Evolutionary conservation across 2,329 filamentous ascomycete genomes (phyloP).

Genomic region (Aspergillus sp.): DNA sequence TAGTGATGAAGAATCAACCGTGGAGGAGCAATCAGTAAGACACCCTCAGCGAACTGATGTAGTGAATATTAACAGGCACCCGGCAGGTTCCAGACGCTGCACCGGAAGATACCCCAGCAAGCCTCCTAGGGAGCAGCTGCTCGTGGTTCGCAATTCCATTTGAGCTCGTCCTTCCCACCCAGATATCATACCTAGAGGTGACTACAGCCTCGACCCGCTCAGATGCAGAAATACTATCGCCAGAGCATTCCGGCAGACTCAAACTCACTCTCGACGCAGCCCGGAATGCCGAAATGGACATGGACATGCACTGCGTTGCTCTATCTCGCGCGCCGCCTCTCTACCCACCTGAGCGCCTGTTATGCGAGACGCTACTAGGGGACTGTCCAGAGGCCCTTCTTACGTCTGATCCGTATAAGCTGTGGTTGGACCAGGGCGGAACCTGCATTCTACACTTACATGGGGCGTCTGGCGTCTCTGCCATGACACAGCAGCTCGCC

Average conservation of each 20-base stretch:
- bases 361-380: not conserved
- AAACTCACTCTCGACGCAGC: not conserved
- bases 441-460: not conserved
- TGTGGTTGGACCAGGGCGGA: not conserved
- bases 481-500: not conserved
- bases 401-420: not conserved
- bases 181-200: not conserved
- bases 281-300: not conserved
- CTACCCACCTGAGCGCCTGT: not conserved
- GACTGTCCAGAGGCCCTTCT: not conserved
- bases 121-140: not conserved
- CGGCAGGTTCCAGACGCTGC: too few relatives aligned
- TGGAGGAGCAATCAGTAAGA: not conserved
- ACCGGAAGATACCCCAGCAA: not conserved
- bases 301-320: not conserved
- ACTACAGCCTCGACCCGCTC: not conserved
- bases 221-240: not conserved
- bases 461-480: not conserved
- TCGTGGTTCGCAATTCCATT: not conserved
- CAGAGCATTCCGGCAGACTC: not conserved
- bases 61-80: too few relatives aligned
- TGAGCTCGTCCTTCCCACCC: not conserved
- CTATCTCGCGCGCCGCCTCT: not conserved
- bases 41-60: not conserved
- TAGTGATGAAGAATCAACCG: too few relatives aligned